Percentiles rank a stretch among this genome's conserved stretches.
phyloP scores from a whole-genome alignment of 306 rosid species.

The Cucumis cinereus region DNA sequence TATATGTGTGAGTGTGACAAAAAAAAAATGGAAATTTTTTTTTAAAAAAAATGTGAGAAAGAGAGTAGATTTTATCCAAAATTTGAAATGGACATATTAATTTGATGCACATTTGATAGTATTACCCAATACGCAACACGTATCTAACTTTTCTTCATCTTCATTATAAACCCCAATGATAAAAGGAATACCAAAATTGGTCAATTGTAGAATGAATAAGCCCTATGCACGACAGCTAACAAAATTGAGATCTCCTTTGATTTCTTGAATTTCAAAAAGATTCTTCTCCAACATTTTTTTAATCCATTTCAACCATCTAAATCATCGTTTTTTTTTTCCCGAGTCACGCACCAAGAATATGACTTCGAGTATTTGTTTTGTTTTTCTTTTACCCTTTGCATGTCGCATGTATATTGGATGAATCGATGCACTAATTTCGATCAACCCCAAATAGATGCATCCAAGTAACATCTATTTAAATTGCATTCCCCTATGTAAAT shows the following conservation, averaged over 20 bases:
- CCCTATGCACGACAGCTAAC: background rate
- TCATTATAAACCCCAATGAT: background rate
- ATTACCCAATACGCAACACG: background rate
- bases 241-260: background rate
- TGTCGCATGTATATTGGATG: too few species aligned
- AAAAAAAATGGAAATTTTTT: too few species aligned
- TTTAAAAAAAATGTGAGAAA: background rate
- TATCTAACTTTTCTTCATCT: background rate
- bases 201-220: conserved; percentile 1
- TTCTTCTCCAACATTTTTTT: background rate
- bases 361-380: too few species aligned
- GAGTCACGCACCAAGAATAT: background rate
- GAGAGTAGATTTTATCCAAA: background rate
- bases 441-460: too few species aligned
- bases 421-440: too few species aligned
- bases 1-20: background rate
- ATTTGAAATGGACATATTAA: background rate
- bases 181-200: background rate
- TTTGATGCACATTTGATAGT: background rate
- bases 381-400: too few species aligned
- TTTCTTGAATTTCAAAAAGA: background rate
- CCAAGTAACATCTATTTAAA: too few species aligned
- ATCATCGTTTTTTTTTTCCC: background rate
- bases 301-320: background rate
- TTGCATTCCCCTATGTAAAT: too few species aligned